Percentiles rank a stretch among this genome's conserved stretches.
These are phyloP conservation scores for Coprinellus aureogranulatus DNA, from an alignment of 768 basidiomycete genomes.

Conservation along the genomic window DNA sequence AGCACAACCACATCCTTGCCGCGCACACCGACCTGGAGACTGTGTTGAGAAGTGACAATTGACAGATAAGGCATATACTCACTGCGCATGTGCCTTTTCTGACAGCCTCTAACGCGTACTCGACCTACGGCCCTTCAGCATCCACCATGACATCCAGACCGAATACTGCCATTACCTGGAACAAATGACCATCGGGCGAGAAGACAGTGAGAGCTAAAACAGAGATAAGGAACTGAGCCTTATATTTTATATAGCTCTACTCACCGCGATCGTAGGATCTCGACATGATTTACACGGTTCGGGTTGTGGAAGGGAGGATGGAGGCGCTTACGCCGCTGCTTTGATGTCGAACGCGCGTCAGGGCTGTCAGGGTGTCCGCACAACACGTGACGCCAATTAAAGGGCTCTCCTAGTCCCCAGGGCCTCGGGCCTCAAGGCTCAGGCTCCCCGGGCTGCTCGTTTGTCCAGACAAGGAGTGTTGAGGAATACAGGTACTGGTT, in stretches of 20 bases:
- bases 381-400: neutral
- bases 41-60: neutral
- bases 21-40: slow-evolving; percentile 85
- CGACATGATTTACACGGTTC: slow-evolving; percentile 57
- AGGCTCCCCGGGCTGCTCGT: too few relatives aligned
- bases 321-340: neutral
- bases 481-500: too few relatives aligned
- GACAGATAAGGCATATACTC: slow-evolving; percentile 17
- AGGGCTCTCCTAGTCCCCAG: too few relatives aligned
- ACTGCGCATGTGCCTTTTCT: slow-evolving; percentile 97
- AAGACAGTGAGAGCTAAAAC: slow-evolving; percentile 90
- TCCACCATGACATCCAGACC: slow-evolving; percentile 7
- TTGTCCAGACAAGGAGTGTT: too few relatives aligned
- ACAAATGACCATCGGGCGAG: slow-evolving; percentile 97
- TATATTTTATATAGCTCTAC: slow-evolving; percentile 11
- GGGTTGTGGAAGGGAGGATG: slow-evolving; percentile 18
- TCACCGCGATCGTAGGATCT: slow-evolving; percentile 97
- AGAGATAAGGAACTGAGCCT: neutral
- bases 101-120: slow-evolving; percentile 98
- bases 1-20: slow-evolving; percentile 94
- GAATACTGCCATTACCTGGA: slow-evolving; percentile 64
- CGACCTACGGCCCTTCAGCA: slow-evolving; percentile 60
- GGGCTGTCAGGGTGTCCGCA: neutral
- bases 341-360: neutral
- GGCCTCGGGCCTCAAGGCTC: too few relatives aligned